Percentiles rank a stretch among this genome's conserved stretches.
Conservation (phyloP, 192 early-diverging fungal species). For the Entomortierella parvispora region DNA sequence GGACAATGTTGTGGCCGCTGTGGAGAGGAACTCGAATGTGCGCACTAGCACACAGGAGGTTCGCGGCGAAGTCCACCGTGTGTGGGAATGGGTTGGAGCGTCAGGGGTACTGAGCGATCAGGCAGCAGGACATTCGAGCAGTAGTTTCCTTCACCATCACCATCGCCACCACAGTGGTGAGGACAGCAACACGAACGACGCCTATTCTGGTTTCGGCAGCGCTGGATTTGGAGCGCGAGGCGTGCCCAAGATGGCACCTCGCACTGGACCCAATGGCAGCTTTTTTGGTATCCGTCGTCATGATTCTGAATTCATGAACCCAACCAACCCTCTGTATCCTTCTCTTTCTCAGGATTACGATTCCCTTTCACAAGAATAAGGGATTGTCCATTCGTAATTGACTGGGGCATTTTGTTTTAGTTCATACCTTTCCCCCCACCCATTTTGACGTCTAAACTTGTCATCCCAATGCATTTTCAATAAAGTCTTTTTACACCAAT, state of each 20-base stretch:
- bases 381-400: too few relatives aligned
- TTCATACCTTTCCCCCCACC: too few relatives aligned
- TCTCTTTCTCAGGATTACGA: constrained; percentile 36
- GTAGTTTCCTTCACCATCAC: neutral
- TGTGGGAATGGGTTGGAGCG: constrained; percentile 76
- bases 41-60: constrained; percentile 66
- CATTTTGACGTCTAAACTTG: too few relatives aligned
- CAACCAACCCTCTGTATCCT: constrained; percentile 37
- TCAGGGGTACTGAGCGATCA: constrained; percentile 26
- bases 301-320: constrained; percentile 46
- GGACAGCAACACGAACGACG: neutral
- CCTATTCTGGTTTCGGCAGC: neutral
- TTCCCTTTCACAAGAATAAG: constrained; percentile 11
- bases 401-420: too few relatives aligned
- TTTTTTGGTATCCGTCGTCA: constrained; percentile 48
- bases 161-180: neutral
- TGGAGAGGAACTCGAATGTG: constrained; percentile 73
- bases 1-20: constrained; percentile 64
- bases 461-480: too few relatives aligned
- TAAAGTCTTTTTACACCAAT: too few relatives aligned
- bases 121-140: neutral
- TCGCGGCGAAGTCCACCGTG: constrained; percentile 68
- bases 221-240: neutral
- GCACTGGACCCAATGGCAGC: constrained; percentile 41
- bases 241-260: constrained; percentile 28